Evolutionary conservation across 345 rosid species (phyloP).

Genomic region (Aurinia saxatilis): DNA sequence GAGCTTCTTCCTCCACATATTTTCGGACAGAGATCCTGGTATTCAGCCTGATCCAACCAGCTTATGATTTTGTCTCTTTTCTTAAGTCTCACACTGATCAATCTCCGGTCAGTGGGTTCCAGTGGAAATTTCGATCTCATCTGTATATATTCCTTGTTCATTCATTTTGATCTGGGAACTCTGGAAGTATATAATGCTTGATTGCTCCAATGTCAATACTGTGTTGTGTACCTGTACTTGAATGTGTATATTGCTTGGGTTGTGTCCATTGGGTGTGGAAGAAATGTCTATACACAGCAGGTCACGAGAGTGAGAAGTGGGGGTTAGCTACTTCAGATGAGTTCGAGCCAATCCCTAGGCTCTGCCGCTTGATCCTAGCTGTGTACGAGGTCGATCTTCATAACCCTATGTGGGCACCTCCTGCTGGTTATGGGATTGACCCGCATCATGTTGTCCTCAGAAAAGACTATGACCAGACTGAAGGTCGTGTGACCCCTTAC

Average conservation of each 20-base stretch:
- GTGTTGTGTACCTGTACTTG: constrained; percentile 79
- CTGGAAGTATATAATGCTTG: constrained; percentile 6
- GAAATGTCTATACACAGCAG: constrained; percentile 82
- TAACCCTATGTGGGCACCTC: constrained; percentile 80
- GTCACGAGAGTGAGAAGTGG: constrained; percentile 88
- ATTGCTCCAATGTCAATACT: constrained; percentile 66
- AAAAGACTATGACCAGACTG: constrained; percentile 58
- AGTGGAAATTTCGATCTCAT: too few relatives aligned
- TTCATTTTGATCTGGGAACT: neutral
- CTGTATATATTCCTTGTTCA: neutral
- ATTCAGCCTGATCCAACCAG: constrained; percentile 3
- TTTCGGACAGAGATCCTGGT: neutral
- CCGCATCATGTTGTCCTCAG: constrained; percentile 57
- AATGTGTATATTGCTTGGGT: constrained; percentile 82
- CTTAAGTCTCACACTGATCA: constrained; percentile 6
- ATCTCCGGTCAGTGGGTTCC: constrained; percentile 8
- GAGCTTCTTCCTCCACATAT: neutral
- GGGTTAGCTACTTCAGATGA: constrained; percentile 70
- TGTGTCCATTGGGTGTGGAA: constrained; percentile 87
- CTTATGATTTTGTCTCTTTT: constrained; percentile 4
- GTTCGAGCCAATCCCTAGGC: constrained; percentile 70
- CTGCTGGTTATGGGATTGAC: constrained; percentile 71
- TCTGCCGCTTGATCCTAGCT: constrained; percentile 66
- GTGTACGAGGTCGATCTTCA: constrained; percentile 74
- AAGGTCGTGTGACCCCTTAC: constrained; percentile 69